A percentile compares a stretch with the other conserved stretches of the same genome.
phyloP scores from a whole-genome alignment of 148 eudicot species.

The Pharnaceum exiguum region DNA sequence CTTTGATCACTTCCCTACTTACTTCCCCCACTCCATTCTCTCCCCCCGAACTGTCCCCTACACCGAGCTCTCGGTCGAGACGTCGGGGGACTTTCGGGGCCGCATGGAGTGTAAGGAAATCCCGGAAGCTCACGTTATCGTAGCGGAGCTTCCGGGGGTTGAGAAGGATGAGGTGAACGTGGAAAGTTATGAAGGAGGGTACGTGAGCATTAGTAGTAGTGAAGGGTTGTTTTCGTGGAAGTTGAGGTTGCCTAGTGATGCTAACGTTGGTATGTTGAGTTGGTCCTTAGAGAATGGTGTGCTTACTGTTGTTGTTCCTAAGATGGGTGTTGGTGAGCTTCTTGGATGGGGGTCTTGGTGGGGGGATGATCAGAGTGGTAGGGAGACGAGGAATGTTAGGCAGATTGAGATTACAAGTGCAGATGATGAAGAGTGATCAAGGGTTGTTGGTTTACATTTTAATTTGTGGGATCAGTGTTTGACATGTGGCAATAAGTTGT shows the following conservation, averaged over 20 bases:
- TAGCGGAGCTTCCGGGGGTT: conserved; percentile 25
- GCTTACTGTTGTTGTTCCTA: conserved; percentile 36
- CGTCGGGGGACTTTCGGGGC: conserved; percentile 19
- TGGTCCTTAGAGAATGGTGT: conserved; percentile 33
- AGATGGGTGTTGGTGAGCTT: neutral
- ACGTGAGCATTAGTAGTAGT: conserved; percentile 14
- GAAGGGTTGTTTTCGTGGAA: conserved; percentile 31
- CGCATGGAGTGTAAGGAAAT: conserved; percentile 35
- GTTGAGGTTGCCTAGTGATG: conserved; percentile 24
- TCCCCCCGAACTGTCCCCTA: conserved; percentile 18
- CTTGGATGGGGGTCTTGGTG: neutral
- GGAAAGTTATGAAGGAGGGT: conserved; percentile 12
- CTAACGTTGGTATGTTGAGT: conserved; percentile 13
- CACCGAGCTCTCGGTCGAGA: conserved; percentile 30
- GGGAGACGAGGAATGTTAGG: conserved; percentile 14
- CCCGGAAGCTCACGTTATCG: conserved; percentile 32
- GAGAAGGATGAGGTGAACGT: conserved; percentile 22
- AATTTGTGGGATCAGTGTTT: no score
- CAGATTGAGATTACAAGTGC: conserved; percentile 24
- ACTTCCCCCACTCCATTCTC: neutral
- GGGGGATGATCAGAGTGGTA: neutral
- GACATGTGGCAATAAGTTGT: no score
- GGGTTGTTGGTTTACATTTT: no score
- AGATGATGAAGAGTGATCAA: neutral
- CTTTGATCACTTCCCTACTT: neutral